Base-by-base conservation (phyloP, 2,329 filamentous ascomycete species). In the Pseudogymnoascus sp. region DNA sequence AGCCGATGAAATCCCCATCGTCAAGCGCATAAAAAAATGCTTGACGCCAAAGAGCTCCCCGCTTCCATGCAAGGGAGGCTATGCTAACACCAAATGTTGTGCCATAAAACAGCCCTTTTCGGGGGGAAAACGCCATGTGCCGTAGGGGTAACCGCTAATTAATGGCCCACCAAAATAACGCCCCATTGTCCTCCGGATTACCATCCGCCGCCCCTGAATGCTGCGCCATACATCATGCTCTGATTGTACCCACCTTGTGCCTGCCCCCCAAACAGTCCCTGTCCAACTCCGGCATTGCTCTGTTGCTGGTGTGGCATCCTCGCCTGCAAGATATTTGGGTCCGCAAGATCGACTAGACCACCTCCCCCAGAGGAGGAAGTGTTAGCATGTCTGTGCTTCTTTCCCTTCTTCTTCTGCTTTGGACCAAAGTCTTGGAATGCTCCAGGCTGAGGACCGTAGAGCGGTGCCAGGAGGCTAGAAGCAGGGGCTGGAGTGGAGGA, bases 321-420 rank as follows among this genome's bases (percentile, higher is more conserved):
- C 78, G 91, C 91, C 83, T 96, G 92, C 84, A 97, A 87, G 85
- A 97, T 97, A 85, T 91, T 96, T 84, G 93, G 93, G 91, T 97
- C 92, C 84, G 90, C 91, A 92, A 96, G 91, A 95, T 97, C 92
- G 83, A 95, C 92, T 93, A 97, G 87, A 83, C 91, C 92, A 90
- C 91, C 91, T 86, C 92, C 92, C 83, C 90, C 90, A 87, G 92
- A 96, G 87, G 93, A 97, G 90, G 92, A 96, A 93, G 93, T 97
- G 91, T 97, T 96, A 94, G 92, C 93, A 88, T 97, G 92, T 88
- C 92, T 95, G 85, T 97, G 93, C 91, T 97, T 97, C 87, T 96
- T 97, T 83, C 92, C 92, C 91, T 96, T 96, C 87, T 96, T 97
- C 89, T 96, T 96, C 86, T 95, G 92, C 88, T 96, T 95, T 81